Percentiles rank a stretch among this genome's conserved stretches.
phyloP scores from a whole-genome alignment of 768 basidiomycete genomes.

The Xerocomellus amylosporus region DNA sequence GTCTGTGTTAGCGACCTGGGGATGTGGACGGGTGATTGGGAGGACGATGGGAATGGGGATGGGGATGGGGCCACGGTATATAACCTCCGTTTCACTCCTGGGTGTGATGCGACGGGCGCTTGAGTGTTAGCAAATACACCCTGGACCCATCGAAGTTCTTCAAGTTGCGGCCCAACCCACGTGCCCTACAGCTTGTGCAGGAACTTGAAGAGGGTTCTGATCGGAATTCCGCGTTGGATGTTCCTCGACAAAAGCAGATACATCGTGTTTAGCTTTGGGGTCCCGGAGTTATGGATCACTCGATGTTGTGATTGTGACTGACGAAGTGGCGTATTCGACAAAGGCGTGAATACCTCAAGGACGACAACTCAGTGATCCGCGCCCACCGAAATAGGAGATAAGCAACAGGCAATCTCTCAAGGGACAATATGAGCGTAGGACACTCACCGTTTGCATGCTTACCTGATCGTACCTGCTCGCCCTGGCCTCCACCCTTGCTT shows the following conservation, averaged over 20 bases:
- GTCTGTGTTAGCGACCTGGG: not conserved
- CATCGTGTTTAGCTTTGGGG: too few species aligned
- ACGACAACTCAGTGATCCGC: too few species aligned
- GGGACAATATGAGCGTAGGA: too few species aligned
- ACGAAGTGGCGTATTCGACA: too few species aligned
- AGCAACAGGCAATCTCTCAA: too few species aligned
- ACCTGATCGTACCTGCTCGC: too few species aligned
- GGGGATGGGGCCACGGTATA: not conserved
- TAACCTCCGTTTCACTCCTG: not conserved
- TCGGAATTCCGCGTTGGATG: not conserved
- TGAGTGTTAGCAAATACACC: not conserved
- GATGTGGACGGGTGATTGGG: not conserved
- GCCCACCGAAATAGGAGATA: too few species aligned
- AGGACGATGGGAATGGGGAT: not conserved
- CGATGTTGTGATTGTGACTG: not conserved
- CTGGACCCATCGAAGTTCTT: not conserved
- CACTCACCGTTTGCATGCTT: too few species aligned
- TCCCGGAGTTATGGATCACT: too few species aligned
- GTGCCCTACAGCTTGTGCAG: not conserved
- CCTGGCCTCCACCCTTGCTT: too few species aligned
- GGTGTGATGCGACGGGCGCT: not conserved
- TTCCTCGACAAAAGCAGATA: too few species aligned
- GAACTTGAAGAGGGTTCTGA: not conserved
- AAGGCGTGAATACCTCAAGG: too few species aligned
- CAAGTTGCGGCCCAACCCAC: not conserved